Evolutionary conservation across 306 rosid genomes (phyloP).

Genomic region (Comarum palustre): DNA sequence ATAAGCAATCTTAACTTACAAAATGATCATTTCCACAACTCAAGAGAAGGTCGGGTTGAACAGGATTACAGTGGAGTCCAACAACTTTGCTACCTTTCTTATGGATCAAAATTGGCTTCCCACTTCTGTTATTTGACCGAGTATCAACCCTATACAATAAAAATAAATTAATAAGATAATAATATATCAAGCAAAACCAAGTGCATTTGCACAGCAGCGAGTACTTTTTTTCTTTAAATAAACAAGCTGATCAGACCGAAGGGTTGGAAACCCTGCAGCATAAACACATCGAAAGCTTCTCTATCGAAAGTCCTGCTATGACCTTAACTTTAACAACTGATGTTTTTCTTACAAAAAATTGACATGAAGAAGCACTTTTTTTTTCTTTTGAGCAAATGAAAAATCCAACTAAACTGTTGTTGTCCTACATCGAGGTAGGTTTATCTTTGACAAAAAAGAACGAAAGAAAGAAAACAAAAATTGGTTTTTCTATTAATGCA

Average conservation of each 20-base stretch:
- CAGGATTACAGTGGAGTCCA: conserved; percentile 92
- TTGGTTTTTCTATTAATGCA: too few relatives aligned
- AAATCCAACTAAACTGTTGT: too few relatives aligned
- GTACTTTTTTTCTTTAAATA: neutral
- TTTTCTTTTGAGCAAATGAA: too few relatives aligned
- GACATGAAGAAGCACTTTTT: too few relatives aligned
- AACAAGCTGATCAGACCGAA: neutral
- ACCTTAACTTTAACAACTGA: too few relatives aligned
- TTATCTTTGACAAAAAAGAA: too few relatives aligned
- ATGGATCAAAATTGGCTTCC: conserved; percentile 79
- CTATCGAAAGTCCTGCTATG: too few relatives aligned
- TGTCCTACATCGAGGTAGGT: too few relatives aligned
- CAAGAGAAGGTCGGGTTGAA: conserved; percentile 83
- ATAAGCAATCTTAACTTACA: conserved; percentile 43
- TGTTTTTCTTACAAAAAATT: too few relatives aligned
- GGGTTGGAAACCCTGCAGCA: too few relatives aligned
- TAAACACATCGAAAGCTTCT: too few relatives aligned
- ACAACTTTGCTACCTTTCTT: conserved; percentile 80
- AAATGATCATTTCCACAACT: conserved; percentile 94
- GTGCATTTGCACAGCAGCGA: neutral
- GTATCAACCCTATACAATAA: conserved; percentile 60
- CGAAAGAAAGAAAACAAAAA: too few relatives aligned
- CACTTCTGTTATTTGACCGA: conserved; percentile 55
- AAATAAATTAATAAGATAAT: neutral
- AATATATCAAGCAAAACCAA: neutral